Evolutionary conservation across 768 basidiomycete genomes (phyloP).

Genomic region (Suillus lakei): DNA sequence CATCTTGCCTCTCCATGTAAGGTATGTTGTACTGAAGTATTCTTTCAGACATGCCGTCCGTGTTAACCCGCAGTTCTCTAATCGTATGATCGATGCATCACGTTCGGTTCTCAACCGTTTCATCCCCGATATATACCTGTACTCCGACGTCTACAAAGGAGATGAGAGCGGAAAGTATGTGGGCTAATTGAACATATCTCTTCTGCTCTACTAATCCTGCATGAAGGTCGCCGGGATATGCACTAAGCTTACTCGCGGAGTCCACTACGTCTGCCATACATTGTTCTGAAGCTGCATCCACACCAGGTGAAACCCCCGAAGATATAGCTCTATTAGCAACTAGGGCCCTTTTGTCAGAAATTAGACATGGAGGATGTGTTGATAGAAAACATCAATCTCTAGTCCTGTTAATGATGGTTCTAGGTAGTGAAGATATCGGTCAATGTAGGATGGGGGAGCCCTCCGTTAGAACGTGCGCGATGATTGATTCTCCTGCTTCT

Average conservation of each 20-base stretch:
- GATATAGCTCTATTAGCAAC: slow-evolving; percentile 88
- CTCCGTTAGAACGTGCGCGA: slow-evolving; percentile 74
- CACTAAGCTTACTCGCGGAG: slow-evolving; percentile 86
- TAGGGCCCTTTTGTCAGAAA: slow-evolving; percentile 76
- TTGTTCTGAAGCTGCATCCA: slow-evolving; percentile 84
- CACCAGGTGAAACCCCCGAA: slow-evolving; percentile 87
- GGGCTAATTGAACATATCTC: not conserved
- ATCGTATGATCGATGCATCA: slow-evolving; percentile 95
- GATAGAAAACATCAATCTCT: slow-evolving; percentile 89
- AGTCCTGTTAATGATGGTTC: slow-evolving; percentile 86
- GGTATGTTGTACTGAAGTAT: not conserved
- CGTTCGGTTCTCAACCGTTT: slow-evolving; percentile 93
- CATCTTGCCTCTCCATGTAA: slow-evolving; percentile 8
- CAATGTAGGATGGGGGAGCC: slow-evolving; percentile 86
- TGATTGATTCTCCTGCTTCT: not conserved
- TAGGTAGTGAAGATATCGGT: slow-evolving; percentile 98
- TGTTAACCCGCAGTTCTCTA: slow-evolving; percentile 96
- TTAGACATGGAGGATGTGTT: slow-evolving; percentile 85
- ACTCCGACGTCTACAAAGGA: slow-evolving; percentile 98
- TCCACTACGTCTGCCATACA: slow-evolving; percentile 90
- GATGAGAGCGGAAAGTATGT: slow-evolving; percentile 96
- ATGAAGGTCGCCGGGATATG: slow-evolving; percentile 92
- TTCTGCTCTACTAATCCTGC: slow-evolving; percentile 1
- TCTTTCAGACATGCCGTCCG: slow-evolving; percentile 85
- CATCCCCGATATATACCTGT: slow-evolving; percentile 97